phyloP scores from a whole-genome alignment of 805 yeast species.

The Metschnikowia kofuensis region DNA sequence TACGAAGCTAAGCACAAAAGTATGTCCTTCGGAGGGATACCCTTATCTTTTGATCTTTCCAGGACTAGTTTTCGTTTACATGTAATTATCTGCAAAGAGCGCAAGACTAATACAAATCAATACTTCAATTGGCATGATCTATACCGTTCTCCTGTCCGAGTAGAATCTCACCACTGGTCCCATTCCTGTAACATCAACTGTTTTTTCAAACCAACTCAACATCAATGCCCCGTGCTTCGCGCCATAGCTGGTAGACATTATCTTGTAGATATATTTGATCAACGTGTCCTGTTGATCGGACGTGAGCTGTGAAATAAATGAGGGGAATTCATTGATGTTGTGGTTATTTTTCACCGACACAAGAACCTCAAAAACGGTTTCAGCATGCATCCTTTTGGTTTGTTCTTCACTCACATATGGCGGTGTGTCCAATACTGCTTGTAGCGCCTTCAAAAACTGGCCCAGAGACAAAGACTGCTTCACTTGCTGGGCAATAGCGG shows the following conservation, averaged over 20 bases:
- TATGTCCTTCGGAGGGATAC: no score
- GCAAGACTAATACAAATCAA: neutral
- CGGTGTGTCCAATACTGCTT: conserved; percentile 62
- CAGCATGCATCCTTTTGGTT: conserved; percentile 45
- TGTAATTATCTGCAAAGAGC: neutral
- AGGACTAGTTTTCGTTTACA: neutral
- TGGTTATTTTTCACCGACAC: conserved; percentile 49
- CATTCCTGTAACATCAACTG: conserved; percentile 78
- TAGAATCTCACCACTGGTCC: conserved; percentile 86
- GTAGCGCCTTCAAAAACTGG: conserved; percentile 64
- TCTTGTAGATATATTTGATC: conserved; percentile 80
- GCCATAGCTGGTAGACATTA: conserved; percentile 74
- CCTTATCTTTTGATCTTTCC: neutral
- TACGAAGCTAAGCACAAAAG: neutral
- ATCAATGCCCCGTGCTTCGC: conserved; percentile 84
- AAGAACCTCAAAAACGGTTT: conserved; percentile 66
- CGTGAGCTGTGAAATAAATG: conserved; percentile 56
- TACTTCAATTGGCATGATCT: conserved; percentile 1
- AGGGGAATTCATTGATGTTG: conserved; percentile 63
- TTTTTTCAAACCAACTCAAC: conserved; percentile 89
- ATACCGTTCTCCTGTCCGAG: conserved; percentile 81
- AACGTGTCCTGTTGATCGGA: conserved; percentile 71
- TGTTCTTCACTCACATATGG: conserved; percentile 76
- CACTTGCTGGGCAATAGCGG: conserved; percentile 51
- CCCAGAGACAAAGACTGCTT: conserved; percentile 70